Evolutionary conservation across 2,329 filamentous ascomycete species (phyloP).

Genomic region (Lachnellula cervina): DNA sequence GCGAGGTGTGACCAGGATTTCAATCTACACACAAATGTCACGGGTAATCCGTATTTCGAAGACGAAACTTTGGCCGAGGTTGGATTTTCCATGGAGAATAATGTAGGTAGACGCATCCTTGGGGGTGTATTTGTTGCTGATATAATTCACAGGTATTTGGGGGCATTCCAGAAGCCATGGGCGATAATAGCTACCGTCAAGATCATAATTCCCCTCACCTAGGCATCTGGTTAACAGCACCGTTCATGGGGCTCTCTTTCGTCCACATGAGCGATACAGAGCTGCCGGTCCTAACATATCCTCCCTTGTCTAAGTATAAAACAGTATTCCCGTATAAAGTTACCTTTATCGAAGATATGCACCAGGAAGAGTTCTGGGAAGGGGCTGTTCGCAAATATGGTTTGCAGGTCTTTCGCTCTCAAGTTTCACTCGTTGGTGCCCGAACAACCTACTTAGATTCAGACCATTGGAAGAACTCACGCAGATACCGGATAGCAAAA

Average conservation of each 20-base stretch:
- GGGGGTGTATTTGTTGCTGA: neutral
- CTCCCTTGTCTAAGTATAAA: neutral
- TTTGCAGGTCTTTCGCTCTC: slow-evolving; percentile 11
- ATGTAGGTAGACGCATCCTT: slow-evolving; percentile 4
- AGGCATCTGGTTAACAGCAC: neutral
- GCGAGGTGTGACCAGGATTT: slow-evolving; percentile 10
- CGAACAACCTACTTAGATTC: neutral
- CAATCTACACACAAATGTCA: neutral
- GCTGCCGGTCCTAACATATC: slow-evolving; percentile 7
- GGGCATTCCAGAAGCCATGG: slow-evolving; percentile 1
- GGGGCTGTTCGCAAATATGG: slow-evolving; percentile 11
- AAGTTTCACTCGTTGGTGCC: slow-evolving; percentile 2
- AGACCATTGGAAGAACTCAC: too few relatives aligned
- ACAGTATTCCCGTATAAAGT: slow-evolving; percentile 14
- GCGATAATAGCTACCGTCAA: neutral
- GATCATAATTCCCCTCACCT: neutral
- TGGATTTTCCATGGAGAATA: slow-evolving; percentile 16
- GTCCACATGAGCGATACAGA: neutral
- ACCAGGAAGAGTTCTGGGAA: slow-evolving; percentile 21
- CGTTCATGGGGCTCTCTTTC: neutral
- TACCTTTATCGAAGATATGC: slow-evolving; percentile 18
- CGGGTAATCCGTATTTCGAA: slow-evolving; percentile 13
- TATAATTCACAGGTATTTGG: slow-evolving; percentile 3
- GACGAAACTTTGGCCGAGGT: slow-evolving; percentile 13
- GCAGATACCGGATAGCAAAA: too few relatives aligned